A percentile compares a stretch with the other conserved stretches of the same genome.
phyloP scores from a whole-genome alignment of 1,284 basidiomycete species.

The Microstroma glucosiphilum region DNA sequence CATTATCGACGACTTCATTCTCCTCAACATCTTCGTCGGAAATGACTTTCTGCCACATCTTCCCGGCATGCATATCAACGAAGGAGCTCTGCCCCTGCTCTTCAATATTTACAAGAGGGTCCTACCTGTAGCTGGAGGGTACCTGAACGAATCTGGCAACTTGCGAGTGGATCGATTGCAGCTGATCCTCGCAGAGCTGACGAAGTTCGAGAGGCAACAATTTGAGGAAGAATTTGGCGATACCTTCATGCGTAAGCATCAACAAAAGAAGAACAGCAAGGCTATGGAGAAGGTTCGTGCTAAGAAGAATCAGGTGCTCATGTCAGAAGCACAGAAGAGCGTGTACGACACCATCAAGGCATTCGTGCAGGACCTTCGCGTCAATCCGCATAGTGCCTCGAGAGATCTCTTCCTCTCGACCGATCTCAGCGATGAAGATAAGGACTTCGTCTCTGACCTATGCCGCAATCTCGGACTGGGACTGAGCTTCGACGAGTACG shows the following conservation, averaged over 20 bases:
- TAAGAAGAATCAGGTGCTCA: constrained; percentile 10
- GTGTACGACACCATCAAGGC: constrained; percentile 21
- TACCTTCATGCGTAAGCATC: constrained; percentile 37
- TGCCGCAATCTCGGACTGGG: constrained; percentile 29
- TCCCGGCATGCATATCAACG: constrained; percentile 93
- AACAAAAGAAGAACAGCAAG: constrained; percentile 21
- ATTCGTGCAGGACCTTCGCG: constrained; percentile 18
- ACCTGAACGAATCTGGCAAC: constrained; percentile 81
- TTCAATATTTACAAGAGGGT: constrained; percentile 93
- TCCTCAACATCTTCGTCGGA: constrained; percentile 91
- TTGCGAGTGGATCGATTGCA: constrained; percentile 78
- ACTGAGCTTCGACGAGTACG: constrained; percentile 44
- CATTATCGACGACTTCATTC: constrained; percentile 94
- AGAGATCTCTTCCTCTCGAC: constrained; percentile 30
- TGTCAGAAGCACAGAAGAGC: constrained; percentile 18
- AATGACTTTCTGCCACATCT: constrained; percentile 96
- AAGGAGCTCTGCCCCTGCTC: constrained; percentile 83
- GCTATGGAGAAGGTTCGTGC: constrained; percentile 1
- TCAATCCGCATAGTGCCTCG: constrained; percentile 24
- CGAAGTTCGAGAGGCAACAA: constrained; percentile 74
- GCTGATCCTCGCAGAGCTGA: constrained; percentile 79
- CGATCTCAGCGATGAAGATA: constrained; percentile 26
- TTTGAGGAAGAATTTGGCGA: constrained; percentile 88
- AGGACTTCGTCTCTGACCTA: constrained; percentile 36
- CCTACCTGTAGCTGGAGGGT: constrained; percentile 78